Conservation (phyloP, 441 rosid species). For the Euphorbia schlechtendalii region DNA sequence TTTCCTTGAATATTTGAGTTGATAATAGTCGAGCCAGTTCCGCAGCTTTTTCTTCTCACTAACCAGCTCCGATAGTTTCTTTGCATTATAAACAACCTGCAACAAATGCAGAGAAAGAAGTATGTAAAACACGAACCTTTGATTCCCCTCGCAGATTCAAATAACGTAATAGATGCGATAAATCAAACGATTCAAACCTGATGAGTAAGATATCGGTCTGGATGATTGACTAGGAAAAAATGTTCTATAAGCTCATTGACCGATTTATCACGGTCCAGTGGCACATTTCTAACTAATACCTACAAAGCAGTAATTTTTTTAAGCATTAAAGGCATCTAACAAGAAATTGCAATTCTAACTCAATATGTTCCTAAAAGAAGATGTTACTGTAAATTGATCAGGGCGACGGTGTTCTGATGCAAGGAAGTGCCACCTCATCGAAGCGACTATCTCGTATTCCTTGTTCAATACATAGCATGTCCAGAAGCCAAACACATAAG, state of each 20-base stretch:
- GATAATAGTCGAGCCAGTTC: conserved; percentile 81
- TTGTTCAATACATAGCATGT: conserved; percentile 65
- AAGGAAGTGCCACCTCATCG: conserved; percentile 84
- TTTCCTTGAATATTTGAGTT: conserved; percentile 57
- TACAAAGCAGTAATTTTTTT: too few relatives aligned
- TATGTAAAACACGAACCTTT: neutral
- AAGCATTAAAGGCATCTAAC: too few relatives aligned
- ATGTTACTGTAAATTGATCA: conserved; percentile 78
- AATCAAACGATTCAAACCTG: conserved; percentile 64
- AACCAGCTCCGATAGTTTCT: conserved; percentile 59
- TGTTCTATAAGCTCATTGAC: conserved; percentile 91
- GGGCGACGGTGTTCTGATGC: conserved; percentile 77
- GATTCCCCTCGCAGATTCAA: neutral
- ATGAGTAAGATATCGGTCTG: conserved; percentile 68
- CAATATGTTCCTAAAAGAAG: too few relatives aligned
- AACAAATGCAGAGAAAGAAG: neutral
- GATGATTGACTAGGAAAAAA: conserved; percentile 91
- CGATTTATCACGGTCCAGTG: conserved; percentile 55
- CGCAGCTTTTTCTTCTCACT: conserved; percentile 55
- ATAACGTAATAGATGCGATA: neutral
- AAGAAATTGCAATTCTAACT: too few relatives aligned
- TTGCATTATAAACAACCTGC: conserved; percentile 85
- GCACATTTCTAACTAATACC: conserved; percentile 94
- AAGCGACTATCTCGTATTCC: conserved; percentile 70
- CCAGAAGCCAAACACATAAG: conserved; percentile 85